Base-by-base conservation (phyloP, 2,329 filamentous ascomycete genomes). In the Cercospora sojina region DNA sequence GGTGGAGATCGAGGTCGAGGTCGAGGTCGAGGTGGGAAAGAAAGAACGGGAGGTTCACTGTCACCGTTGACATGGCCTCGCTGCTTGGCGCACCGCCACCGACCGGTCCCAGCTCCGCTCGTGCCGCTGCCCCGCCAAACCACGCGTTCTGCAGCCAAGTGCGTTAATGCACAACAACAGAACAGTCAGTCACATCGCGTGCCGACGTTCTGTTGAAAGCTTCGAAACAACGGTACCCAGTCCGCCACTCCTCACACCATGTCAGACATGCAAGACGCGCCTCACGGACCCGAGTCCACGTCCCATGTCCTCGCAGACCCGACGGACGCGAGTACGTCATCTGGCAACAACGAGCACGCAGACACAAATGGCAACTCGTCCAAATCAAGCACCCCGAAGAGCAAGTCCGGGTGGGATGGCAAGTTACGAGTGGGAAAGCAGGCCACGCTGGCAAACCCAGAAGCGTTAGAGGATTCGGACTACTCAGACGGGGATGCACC, bases 401-500 rank as follows among this genome's bases (percentile, higher is more conserved):
- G 64, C 57, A 72, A 71, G 59, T 73, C 74, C 8, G 91, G 91
- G 68, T 94, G 91, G 91, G 91, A 94, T 78, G 91, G 91, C 69
- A 94, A 94, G 80, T 83, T 94, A 66, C 85, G 91, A 43, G 80
- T 97, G 59, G 88, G 91, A 68, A 88, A 88, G 74, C 89, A 86
- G 75, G 84, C 88, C 2, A 82, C 87, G 32, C 81, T 96, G 56
- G 83, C 86, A 25, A 96, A 96, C 74, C 90, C 92, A 2, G 92
- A 95, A 75, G 91, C 91, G 9, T 79, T 96, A 60, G 91, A 90
- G 51, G 93, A 97, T 74, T 88, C 91, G 0, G 93, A 97, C 64
- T 92, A 94, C 76, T 95, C 91, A 16, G 93, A 91, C 71, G 87
- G 86, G 20, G 85, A 87, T 69, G 85, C 83, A 20, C 80, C 91